Evolutionary conservation across 2,329 filamentous ascomycete species (phyloP).

Genomic region (Cordyceps javanica): DNA sequence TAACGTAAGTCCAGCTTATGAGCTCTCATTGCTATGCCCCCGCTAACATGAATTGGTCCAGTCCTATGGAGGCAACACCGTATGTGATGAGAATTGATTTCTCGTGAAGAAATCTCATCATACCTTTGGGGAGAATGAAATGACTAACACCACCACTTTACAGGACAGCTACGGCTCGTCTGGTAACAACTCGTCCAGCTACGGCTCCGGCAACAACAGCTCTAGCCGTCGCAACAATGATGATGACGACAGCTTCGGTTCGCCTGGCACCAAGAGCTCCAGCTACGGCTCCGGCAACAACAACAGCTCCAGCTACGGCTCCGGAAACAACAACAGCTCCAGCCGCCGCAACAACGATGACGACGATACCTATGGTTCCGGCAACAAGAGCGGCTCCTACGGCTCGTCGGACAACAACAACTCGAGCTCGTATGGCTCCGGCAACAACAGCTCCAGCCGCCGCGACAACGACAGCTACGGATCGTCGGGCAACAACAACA

Average conservation of each 20-base stretch:
- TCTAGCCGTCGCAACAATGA: conserved; percentile 14
- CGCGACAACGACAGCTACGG: too few species aligned
- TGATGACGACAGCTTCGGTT: conserved; percentile 18
- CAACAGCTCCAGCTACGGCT: conserved; percentile 13
- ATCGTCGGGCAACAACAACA: neutral
- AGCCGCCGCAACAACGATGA: conserved; percentile 14
- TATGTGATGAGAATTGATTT: conserved; percentile 14
- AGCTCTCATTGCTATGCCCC: neutral
- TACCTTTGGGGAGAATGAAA: neutral
- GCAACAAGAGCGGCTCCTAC: conserved; percentile 15
- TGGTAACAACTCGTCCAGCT: conserved; percentile 6
- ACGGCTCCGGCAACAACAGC: conserved; percentile 6
- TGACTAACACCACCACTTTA: neutral
- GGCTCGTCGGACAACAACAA: conserved; percentile 13
- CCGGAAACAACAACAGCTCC: conserved; percentile 12
- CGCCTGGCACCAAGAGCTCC: conserved; percentile 17
- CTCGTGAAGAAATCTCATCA: too few species aligned
- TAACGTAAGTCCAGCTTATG: conserved; percentile 22
- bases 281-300: conserved; percentile 14
- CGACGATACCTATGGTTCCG: conserved; percentile 16
- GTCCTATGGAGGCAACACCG: conserved; percentile 24
- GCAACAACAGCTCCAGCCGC: conserved; percentile 15
- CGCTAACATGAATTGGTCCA: conserved; percentile 18
- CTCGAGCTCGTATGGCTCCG: too few species aligned
- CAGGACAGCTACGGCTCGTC: conserved; percentile 16